Evolutionary conservation across 306 rosid species (phyloP), one percentile per base, ranked within the genome.

Genomic region (Aeschynomene evenia): DNA sequence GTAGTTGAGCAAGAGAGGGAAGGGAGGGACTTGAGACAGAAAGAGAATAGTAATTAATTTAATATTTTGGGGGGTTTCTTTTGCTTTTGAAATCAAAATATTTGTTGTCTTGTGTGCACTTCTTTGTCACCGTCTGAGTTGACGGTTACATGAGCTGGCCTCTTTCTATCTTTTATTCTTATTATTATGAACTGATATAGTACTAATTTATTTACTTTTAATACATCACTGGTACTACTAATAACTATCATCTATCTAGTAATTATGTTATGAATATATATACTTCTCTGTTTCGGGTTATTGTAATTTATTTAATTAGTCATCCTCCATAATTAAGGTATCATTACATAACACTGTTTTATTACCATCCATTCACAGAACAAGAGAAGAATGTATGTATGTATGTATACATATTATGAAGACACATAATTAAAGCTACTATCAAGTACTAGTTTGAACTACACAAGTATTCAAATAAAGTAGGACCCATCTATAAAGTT

Each of bases 131-230:
- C 36, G 49, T 66, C 72, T 26, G 49, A 31, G 21, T 66, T 50
- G 72, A 66, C 72, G 72, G 61, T 66, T 66, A 50, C 59, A 11
- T 33, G 46, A 33, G 60, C 72, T 66, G 72, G 60, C 72, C 1
- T 28, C 58, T 49, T 39, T 9, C 24, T 16, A 3, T 48, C 9
- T 65, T 15, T 13, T 2, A 11, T 40, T 7, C 14, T 16, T 46
- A n/a, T 64, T 63, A 0, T 20, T 28, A 3, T 13, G 7, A 42
- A 0, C 12, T 14, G 14, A 43, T 13, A n/a, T 2, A 10, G 1
- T 36, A 36, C 7, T 1, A 2, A 36, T 10, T 1, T 2, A n/a
- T 28, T 28, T 28, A 28, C 3, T 28, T 28, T 28, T n/a, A n/a
- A n/a, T n/a, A n/a, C n/a, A n/a, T n/a, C n/a, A n/a, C n/a, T n/a